phyloP scores from a whole-genome alignment of 768 basidiomycete species.

The Porpolomopsis calyptriformis region DNA sequence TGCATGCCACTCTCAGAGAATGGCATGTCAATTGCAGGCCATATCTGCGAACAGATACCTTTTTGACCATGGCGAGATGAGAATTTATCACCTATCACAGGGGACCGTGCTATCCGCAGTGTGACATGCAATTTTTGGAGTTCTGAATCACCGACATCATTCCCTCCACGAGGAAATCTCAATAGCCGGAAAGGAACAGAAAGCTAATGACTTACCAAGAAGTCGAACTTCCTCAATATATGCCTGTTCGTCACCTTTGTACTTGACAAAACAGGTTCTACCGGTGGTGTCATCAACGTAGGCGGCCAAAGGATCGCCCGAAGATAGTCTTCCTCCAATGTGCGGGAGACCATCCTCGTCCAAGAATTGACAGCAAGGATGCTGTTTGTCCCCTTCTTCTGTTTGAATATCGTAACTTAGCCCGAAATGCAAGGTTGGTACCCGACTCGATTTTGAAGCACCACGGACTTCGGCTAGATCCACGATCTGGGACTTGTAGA shows the following conservation, averaged over 20 bases:
- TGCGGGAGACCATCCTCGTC: slow-evolving; percentile 80
- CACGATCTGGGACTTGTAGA: slow-evolving; percentile 90
- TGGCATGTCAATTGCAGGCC: slow-evolving; percentile 97
- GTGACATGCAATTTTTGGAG: slow-evolving; percentile 91
- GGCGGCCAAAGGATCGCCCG: slow-evolving; percentile 76
- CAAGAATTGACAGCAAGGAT: slow-evolving; percentile 40
- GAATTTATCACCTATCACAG: slow-evolving; percentile 99
- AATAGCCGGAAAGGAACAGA: neutral
- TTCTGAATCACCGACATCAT: slow-evolving; percentile 79
- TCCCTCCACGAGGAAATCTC: slow-evolving; percentile 37
- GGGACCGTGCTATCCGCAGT: slow-evolving; percentile 84
- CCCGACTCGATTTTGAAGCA: slow-evolving; percentile 41
- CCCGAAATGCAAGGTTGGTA: slow-evolving; percentile 83
- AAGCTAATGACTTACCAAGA: slow-evolving; percentile 46
- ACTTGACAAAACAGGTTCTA: slow-evolving; percentile 79
- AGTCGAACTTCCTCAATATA: slow-evolving; percentile 88
- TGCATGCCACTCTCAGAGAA: slow-evolving; percentile 99
- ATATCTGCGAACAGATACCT: slow-evolving; percentile 99
- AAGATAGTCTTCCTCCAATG: slow-evolving; percentile 54
- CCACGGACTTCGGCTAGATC: slow-evolving; percentile 79
- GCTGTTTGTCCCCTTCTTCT: slow-evolving; percentile 34
- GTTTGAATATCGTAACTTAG: slow-evolving; percentile 63
- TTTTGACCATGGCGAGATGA: slow-evolving; percentile 99
- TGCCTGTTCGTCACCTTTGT: slow-evolving; percentile 90
- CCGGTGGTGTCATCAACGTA: slow-evolving; percentile 81